Evolutionary conservation across 768 basidiomycete genomes (phyloP), one percentile per base, ranked within the genome.

Genomic region (Mycena filopes): DNA sequence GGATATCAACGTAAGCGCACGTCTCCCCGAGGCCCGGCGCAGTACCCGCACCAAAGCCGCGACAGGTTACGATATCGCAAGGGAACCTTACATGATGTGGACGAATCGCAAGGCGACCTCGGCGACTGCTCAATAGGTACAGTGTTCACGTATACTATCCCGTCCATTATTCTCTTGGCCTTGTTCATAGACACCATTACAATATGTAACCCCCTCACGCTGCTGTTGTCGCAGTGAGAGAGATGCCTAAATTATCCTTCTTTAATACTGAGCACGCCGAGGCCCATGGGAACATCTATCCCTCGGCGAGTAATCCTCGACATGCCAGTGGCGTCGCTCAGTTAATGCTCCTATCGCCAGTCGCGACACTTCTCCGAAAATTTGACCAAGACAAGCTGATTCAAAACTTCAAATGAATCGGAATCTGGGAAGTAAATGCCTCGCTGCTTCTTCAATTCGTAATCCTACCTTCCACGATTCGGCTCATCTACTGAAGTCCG

Each of bases 31-130:
- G 77, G 92, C 92, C 6, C 86, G 94, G 49, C 90, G 93, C 42
- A 94, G 92, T 74, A 84, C 88, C 23, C 88, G 93, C 46, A 86
- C 85, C 7, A 90, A 90, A 72, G 82, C 84, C 46, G 79, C 81
- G 29, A 77, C 81, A 33, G 87, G 84, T 41, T 81, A 87, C 56
- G 90, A 93, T 73, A 81, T 93, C 64, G 80, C 83, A 33, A 86
- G 92, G 72, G 92, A 94, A 73, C 89, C 93, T 25, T 95, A 95
- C 74, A 94, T 95, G 93, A 80, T 83, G 77, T 95, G 94, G 94
- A 87, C 88, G 63, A 95, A 95, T 74, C 90, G 91, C 70, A 85
- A 89, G 74, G 92, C 92, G 25, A 25, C 48, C 26, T 26, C 55
- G 48, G 81, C 84, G 46, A 81, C 80, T 72, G 73, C 79, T 56